Conservation (phyloP, 176 grass and related monocot species). For the Rhipidocladum racemiflorum region DNA sequence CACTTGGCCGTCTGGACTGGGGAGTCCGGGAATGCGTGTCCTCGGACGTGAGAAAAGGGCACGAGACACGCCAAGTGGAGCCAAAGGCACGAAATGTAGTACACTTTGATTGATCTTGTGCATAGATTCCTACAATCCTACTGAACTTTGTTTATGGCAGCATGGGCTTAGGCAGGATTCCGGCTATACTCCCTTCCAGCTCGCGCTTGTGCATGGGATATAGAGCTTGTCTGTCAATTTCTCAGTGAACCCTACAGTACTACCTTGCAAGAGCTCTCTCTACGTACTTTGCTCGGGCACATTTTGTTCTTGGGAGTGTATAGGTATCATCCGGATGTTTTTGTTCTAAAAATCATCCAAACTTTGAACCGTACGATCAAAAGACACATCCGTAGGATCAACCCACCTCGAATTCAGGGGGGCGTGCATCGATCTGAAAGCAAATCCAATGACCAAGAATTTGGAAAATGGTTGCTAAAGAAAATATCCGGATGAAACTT, state of each 20-base stretch:
- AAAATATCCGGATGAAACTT: too few species aligned
- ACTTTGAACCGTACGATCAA: too few species aligned
- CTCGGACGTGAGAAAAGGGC: neutral
- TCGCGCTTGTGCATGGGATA: too few species aligned
- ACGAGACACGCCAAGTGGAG: neutral
- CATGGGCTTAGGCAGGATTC: neutral
- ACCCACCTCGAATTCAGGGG: too few species aligned
- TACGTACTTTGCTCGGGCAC: neutral
- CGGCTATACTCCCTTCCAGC: neutral
- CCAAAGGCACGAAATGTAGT: neutral
- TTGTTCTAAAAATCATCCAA: too few species aligned
- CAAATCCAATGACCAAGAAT: too few species aligned
- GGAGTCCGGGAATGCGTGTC: neutral
- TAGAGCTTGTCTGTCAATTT: neutral
- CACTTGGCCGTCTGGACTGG: neutral
- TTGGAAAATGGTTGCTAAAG: too few species aligned
- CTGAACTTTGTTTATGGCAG: neutral
- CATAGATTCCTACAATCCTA: neutral
- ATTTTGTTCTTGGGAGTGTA: too few species aligned
- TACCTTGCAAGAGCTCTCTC: neutral
- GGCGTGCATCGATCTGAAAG: too few species aligned
- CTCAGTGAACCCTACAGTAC: neutral
- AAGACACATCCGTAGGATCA: too few species aligned
- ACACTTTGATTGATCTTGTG: neutral
- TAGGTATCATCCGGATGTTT: too few species aligned